Evolutionary conservation across 345 rosid genomes (phyloP).

Genomic region (Citrus inodora): DNA sequence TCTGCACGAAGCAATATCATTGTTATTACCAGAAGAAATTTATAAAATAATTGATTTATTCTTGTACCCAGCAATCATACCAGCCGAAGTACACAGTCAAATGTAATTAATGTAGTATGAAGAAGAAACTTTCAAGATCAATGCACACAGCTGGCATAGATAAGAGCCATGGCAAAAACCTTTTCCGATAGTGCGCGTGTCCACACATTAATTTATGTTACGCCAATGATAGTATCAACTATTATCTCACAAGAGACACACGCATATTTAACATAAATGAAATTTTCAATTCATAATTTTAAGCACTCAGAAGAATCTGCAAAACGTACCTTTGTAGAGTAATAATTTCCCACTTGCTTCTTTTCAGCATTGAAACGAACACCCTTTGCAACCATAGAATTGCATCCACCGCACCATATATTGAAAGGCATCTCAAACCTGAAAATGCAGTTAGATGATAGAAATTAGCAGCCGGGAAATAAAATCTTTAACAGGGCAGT

Average conservation of each 20-base stretch:
- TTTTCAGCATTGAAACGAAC: constrained; percentile 96
- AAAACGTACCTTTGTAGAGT: constrained; percentile 80
- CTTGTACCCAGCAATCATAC: too few species aligned
- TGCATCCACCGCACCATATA: constrained; percentile 98
- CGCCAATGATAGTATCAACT: background rate
- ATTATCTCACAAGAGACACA: background rate
- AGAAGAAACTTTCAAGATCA: background rate
- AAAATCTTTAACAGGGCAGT: background rate
- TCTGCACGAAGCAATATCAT: constrained; percentile 40
- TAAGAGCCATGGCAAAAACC: background rate
- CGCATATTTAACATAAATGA: background rate
- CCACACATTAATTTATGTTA: background rate
- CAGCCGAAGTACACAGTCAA: background rate
- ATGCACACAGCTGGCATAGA: background rate
- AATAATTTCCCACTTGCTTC: constrained; percentile 97
- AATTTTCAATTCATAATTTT: background rate
- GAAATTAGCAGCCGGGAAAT: background rate
- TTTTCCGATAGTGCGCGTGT: background rate
- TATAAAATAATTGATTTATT: background rate
- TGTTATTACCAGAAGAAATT: constrained; percentile 3
- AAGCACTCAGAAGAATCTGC: background rate
- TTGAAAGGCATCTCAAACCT: constrained; percentile 98
- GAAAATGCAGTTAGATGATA: constrained; percentile 10
- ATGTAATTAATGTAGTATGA: background rate
- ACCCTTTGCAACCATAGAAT: constrained; percentile 94